Base-by-base conservation (phyloP, 208 protist genomes). In the Porcisia hertigi region DNA sequence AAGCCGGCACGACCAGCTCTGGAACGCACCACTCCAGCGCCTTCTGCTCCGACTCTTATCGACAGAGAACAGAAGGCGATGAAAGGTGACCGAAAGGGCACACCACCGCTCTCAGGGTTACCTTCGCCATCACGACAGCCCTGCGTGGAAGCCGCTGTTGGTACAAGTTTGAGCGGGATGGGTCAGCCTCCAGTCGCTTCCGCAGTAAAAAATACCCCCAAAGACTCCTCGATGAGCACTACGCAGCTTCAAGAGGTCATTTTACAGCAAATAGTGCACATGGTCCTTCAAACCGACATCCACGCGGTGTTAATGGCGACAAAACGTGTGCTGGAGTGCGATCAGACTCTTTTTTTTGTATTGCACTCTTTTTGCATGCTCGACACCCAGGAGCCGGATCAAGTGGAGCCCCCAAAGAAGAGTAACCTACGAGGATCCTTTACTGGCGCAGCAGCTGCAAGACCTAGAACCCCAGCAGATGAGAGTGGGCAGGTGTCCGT, bases 221-320 rank as follows among this genome's bases (percentile, higher is more conserved):
- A 34, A 39, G 53, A 59, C 30, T n/a, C 36, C 18, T 34, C 47
- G 23, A 52, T 74, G n/a, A 73, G 77, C 30, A 64, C 39, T 0
- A 16, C 78, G 59, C 78, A 82, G 69, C 69, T 78, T n/a, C 78
- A 73, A 4, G 78, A 82, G 69, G 4, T 65, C 45, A 45, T 78
- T 34, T 77, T 72, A 16, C 78, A 82, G 30, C 69, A 78, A 5
- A 41, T 82, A 11, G 67, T 82, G 39, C 78, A 78, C 47, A 78
- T 82, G 25, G 67, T 82, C 5, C 78, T 82, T 14, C 78, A 82
- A 59, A 82, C 69, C 3, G 78, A 82, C 73, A 41, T 82, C 57
- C 73, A 78, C 30, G 72, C 72, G 0, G 52, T 82, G 34, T 73
- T 82, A 23, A 54, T 23, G 41, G 78, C 73, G 47, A 82, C 73